Evolutionary conservation across 2,329 filamentous ascomycete genomes (phyloP).

Genomic region (Podosphaera fusca): DNA sequence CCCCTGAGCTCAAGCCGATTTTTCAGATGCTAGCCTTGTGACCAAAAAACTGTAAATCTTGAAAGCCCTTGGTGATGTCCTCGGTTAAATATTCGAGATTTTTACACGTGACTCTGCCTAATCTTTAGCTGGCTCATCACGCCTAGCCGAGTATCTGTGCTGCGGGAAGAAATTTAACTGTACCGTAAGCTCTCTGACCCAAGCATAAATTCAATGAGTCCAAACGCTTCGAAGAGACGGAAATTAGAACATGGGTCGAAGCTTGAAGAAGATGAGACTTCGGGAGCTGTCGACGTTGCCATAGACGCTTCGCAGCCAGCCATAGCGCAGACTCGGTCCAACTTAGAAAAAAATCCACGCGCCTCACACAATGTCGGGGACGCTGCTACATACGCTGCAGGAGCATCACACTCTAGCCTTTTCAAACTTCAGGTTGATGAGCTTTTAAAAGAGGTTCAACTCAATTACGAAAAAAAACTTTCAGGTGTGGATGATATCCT

Average conservation of each 20-base stretch:
- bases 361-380: slow-evolving; percentile 6
- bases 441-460: slow-evolving; percentile 31
- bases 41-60: no score
- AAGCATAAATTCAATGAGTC: slow-evolving; percentile 5
- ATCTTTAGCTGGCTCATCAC: no score
- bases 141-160: no score
- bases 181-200: no score
- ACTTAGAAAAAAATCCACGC: background rate
- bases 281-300: slow-evolving; percentile 8
- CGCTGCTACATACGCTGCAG: slow-evolving; percentile 19
- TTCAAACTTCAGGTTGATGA: slow-evolving; percentile 47
- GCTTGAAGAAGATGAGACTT: slow-evolving; percentile 1
- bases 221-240: slow-evolving; percentile 14
- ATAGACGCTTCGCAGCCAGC: background rate
- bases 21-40: no score
- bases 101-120: no score
- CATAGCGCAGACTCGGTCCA: background rate
- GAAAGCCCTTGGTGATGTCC: no score
- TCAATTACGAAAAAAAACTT: slow-evolving; percentile 32
- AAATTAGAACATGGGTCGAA: slow-evolving; percentile 12
- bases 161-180: no score
- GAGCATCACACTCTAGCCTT: slow-evolving; percentile 37
- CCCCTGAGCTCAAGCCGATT: no score
- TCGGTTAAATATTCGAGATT: no score
- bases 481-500: slow-evolving; percentile 28